These are phyloP conservation scores for Xylaria sp. DNA, from an alignment of 2,329 filamentous ascomycete species.

Conservation along the genomic window DNA sequence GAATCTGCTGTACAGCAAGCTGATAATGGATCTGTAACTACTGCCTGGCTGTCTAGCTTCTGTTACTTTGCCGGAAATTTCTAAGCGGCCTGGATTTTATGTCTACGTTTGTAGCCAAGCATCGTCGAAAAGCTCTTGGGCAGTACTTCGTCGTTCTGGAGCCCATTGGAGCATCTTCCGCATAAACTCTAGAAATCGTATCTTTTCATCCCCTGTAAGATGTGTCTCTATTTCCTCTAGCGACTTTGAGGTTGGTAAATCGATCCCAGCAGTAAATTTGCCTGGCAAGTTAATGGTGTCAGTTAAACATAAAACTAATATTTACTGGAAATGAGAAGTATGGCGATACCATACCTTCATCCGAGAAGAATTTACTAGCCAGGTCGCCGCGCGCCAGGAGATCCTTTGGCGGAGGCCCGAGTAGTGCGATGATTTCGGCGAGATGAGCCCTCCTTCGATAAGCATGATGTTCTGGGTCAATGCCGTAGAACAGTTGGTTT, in stretches of 20 bases:
- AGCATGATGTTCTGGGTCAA: neutral
- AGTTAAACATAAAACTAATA: neutral
- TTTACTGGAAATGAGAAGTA: neutral
- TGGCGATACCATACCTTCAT: neutral
- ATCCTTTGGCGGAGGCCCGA: neutral
- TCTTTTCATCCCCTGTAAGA: neutral
- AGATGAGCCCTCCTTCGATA: neutral
- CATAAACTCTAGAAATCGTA: neutral
- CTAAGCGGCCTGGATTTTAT: too few species aligned
- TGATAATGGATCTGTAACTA: too few species aligned
- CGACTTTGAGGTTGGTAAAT: neutral
- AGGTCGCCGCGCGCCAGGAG: neutral
- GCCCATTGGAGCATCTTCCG: neutral
- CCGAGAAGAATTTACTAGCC: neutral
- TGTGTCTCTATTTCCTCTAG: neutral
- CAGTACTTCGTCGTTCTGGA: neutral
- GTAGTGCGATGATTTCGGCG: conserved; percentile 7
- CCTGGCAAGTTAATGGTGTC: neutral
- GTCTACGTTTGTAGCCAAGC: neutral
- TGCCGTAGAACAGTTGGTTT: neutral
- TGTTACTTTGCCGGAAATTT: too few species aligned
- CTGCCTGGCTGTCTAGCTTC: too few species aligned
- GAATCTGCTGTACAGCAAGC: too few species aligned
- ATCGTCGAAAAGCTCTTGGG: neutral
- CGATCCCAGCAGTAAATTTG: neutral